phyloP scores from a whole-genome alignment of 2,329 filamentous ascomycete species.

The Daldinia sp. region DNA sequence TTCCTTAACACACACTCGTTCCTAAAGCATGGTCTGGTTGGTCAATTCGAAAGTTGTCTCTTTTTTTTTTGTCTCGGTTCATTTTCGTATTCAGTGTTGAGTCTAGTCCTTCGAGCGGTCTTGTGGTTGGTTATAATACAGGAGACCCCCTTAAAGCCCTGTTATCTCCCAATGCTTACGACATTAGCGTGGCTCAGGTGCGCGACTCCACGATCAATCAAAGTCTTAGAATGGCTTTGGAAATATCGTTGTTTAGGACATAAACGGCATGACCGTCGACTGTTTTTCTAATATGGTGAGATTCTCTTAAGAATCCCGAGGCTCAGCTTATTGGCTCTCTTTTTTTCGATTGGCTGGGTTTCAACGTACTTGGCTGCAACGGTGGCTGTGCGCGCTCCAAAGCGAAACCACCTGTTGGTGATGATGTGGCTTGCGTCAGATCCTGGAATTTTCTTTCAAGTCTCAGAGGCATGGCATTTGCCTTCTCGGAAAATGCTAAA shows the following conservation, averaged over 20 bases:
- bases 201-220: not conserved
- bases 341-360: constrained; percentile 25
- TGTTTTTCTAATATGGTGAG: not conserved
- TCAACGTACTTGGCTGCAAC: not conserved
- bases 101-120: not conserved
- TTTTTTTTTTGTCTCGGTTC: not conserved
- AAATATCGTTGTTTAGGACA: not conserved
- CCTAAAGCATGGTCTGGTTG: not conserved
- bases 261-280: not conserved
- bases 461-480: not conserved
- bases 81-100: not conserved
- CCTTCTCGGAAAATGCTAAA: not conserved
- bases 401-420: not conserved
- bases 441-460: not conserved
- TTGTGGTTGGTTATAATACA: not conserved
- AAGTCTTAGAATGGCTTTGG: not conserved
- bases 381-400: constrained; percentile 11
- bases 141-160: not conserved
- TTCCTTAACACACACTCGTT: not conserved
- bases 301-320: not conserved
- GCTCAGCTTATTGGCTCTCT: constrained; percentile 8
- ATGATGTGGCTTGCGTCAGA: constrained; percentile 4
- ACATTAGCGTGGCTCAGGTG: not conserved
- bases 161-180: not conserved
- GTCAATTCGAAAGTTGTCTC: not conserved